Percentiles rank a stretch among this genome's conserved stretches.
phyloP scores from a whole-genome alignment of 2,329 filamentous ascomycete genomes.

The Colletotrichum viniferum region DNA sequence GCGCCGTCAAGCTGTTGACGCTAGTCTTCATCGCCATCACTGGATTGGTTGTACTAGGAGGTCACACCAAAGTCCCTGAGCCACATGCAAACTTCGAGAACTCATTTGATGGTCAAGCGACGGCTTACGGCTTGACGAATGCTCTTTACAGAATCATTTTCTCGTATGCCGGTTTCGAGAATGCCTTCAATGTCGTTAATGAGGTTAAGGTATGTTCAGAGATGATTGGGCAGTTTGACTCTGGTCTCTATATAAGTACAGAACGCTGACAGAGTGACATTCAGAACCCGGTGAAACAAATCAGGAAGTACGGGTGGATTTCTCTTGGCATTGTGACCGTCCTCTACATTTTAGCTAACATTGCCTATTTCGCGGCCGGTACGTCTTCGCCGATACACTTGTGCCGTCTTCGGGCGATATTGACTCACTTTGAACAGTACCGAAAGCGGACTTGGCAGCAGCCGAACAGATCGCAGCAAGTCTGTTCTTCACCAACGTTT shows the following conservation, averaged over 20 bases:
- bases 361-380: conserved; percentile 62
- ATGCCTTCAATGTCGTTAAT: conserved; percentile 66
- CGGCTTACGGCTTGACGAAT: background rate
- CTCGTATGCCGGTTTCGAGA: conserved; percentile 46
- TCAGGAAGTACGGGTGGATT: conserved; percentile 53
- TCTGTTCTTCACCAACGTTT: conserved; percentile 63
- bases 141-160: conserved; percentile 12
- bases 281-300: conserved; percentile 59
- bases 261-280: fast-evolving
- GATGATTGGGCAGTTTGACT: background rate
- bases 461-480: conserved; percentile 59
- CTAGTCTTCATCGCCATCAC: background rate
- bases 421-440: conserved; percentile 35
- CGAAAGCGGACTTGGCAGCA: conserved; percentile 52
- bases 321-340: conserved; percentile 56
- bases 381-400: background rate
- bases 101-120: background rate
- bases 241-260: background rate
- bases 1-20: conserved; percentile 58
- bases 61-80: conserved; percentile 27
- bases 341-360: conserved; percentile 62
- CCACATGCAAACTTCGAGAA: conserved; percentile 39
- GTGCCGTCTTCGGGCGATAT: background rate
- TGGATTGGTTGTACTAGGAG: background rate
- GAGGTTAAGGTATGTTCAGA: conserved; percentile 46